Percentiles rank a stretch among this genome's conserved stretches.
phyloP scores from a whole-genome alignment of 179 eudicot genomes.

The Camellia oleifera region DNA sequence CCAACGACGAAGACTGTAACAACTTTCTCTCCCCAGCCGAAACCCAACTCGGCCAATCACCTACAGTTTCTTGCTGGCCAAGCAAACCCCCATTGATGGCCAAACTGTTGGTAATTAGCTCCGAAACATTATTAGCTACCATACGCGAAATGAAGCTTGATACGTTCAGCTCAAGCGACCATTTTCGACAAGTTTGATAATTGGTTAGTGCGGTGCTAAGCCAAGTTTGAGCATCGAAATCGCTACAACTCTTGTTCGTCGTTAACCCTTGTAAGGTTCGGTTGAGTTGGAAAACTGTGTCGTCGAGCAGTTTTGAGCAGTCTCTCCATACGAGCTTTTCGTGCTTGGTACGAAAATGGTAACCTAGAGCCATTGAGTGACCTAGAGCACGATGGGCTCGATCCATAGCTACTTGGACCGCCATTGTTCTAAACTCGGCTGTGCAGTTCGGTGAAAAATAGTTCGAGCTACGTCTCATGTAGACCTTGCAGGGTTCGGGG shows the following conservation, averaged over 20 bases:
- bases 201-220: constrained; percentile 64
- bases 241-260: constrained; percentile 18
- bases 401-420: constrained; percentile 44
- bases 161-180: constrained; percentile 43
- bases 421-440: constrained; percentile 39
- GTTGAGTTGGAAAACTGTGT: constrained; percentile 51
- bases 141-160: constrained; percentile 33
- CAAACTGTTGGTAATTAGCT: constrained; percentile 64
- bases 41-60: constrained; percentile 40
- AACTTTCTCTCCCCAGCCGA: constrained; percentile 22
- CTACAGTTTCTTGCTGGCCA: neutral
- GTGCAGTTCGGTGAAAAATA: constrained; percentile 15
- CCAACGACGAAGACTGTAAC: constrained; percentile 22
- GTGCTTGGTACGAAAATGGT: constrained; percentile 22
- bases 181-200: constrained; percentile 46
- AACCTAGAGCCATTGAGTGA: constrained; percentile 15
- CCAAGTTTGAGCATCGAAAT: constrained; percentile 69
- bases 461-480: constrained; percentile 13
- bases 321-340: constrained; percentile 40
- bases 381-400: constrained; percentile 25
- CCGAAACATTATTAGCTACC: constrained; percentile 46
- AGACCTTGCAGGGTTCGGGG: constrained; percentile 42
- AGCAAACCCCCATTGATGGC: constrained; percentile 39
- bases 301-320: constrained; percentile 37
- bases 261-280: constrained; percentile 36